Evolutionary conservation across 495 filamentous ascomycete species (phyloP).

Genomic region (Peziza echinospora): DNA sequence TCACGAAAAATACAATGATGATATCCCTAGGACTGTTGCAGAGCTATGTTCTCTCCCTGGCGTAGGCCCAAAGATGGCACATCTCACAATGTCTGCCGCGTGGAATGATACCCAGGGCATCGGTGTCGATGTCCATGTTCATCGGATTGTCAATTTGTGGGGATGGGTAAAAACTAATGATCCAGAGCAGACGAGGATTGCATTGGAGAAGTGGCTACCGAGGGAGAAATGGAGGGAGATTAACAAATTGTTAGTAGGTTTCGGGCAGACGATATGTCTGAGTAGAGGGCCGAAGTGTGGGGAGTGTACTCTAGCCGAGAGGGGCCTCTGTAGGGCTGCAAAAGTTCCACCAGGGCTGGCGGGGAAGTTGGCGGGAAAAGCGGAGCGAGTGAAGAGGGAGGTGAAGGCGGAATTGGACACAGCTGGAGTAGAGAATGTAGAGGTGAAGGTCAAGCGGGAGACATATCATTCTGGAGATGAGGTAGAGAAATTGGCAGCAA

Average conservation of each 20-base stretch:
- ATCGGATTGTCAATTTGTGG: constrained; percentile 92
- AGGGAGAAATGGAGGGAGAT: constrained; percentile 83
- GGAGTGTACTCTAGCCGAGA: constrained; percentile 54
- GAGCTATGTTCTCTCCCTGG: constrained; percentile 66
- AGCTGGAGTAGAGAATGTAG: constrained; percentile 12
- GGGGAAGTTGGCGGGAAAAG: constrained; percentile 19
- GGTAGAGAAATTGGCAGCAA: too few species aligned
- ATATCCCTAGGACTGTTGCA: constrained; percentile 66
- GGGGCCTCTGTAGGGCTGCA: constrained; percentile 56
- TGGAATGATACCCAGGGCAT: constrained; percentile 39
- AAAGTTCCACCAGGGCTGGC: constrained; percentile 23
- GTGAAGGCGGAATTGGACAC: constrained; percentile 20
- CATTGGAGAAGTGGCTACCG: constrained; percentile 68
- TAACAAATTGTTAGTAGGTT: constrained; percentile 74
- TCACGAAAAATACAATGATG: constrained; percentile 40
- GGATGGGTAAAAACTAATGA: constrained; percentile 61
- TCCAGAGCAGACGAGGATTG: constrained; percentile 64
- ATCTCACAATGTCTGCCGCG: constrained; percentile 57
- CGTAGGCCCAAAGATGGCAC: constrained; percentile 95
- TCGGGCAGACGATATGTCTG: constrained; percentile 63
- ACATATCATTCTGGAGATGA: neutral
- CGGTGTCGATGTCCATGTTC: constrained; percentile 47
- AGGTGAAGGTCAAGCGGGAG: constrained; percentile 1
- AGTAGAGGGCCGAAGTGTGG: constrained; percentile 63
- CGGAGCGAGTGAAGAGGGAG: constrained; percentile 29